phyloP scores from a whole-genome alignment of 352 stramenopile species.

The Pythium diclinum region DNA sequence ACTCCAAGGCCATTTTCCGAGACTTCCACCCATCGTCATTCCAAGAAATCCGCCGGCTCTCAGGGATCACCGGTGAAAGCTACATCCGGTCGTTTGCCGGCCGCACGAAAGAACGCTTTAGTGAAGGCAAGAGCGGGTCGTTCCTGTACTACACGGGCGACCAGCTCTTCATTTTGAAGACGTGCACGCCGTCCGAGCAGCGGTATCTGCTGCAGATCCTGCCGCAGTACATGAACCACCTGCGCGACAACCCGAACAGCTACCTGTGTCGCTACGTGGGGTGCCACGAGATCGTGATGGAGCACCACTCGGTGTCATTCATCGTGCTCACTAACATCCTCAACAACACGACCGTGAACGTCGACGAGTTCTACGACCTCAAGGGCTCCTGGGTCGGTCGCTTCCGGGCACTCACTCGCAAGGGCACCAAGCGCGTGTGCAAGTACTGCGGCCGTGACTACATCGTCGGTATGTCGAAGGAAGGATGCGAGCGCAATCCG shows the following conservation, averaged over 20 bases:
- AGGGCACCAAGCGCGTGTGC: slow-evolving; percentile 73
- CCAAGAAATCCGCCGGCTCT: slow-evolving; percentile 76
- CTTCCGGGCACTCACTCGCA: slow-evolving; percentile 53
- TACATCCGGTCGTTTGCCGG: slow-evolving; percentile 79
- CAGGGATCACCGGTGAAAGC: slow-evolving; percentile 67
- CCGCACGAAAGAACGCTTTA: slow-evolving; percentile 84
- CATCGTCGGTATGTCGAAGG: slow-evolving; percentile 82
- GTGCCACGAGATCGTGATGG: slow-evolving; percentile 84
- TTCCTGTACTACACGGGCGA: slow-evolving; percentile 90
- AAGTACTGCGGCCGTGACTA: slow-evolving; percentile 88
- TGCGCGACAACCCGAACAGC: slow-evolving; percentile 80
- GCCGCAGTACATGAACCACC: slow-evolving; percentile 82
- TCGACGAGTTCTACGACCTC: slow-evolving; percentile 88
- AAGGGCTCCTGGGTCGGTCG: slow-evolving; percentile 91
- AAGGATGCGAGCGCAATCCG: slow-evolving; percentile 69
- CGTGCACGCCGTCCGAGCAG: slow-evolving; percentile 77
- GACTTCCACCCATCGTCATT: slow-evolving; percentile 84
- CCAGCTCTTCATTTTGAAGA: slow-evolving; percentile 89
- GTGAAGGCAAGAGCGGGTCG: slow-evolving; percentile 85
- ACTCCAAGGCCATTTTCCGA: slow-evolving; percentile 60
- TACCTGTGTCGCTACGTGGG: slow-evolving; percentile 88
- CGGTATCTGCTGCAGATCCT: slow-evolving; percentile 85
- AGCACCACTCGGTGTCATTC: slow-evolving; percentile 82
- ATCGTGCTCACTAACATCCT: slow-evolving; percentile 89
- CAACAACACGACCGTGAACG: slow-evolving; percentile 79